A percentile compares a stretch with the other conserved stretches of the same genome.
Conservation (phyloP, 192 early-diverging fungal species). For the Radiomyces spectabilis region DNA sequence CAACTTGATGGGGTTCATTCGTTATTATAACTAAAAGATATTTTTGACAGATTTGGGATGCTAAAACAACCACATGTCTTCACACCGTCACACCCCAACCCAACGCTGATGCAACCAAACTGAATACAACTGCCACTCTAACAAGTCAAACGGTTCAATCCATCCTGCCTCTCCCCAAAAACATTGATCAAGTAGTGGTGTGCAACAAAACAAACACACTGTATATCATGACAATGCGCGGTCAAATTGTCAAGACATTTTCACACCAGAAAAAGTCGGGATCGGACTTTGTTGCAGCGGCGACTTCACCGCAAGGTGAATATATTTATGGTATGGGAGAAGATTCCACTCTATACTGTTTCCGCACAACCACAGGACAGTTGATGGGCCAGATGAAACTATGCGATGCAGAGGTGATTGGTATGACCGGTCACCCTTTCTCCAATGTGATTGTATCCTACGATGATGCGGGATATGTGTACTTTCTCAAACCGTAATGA, state of each 20-base stretch:
- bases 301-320: slow-evolving; percentile 71
- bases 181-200: slow-evolving; percentile 61
- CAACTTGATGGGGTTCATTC: not conserved
- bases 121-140: slow-evolving; percentile 37
- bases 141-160: slow-evolving; percentile 47
- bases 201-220: slow-evolving; percentile 71
- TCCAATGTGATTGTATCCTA: slow-evolving; percentile 70
- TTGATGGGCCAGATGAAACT: slow-evolving; percentile 39
- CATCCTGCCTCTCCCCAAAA: slow-evolving; percentile 57
- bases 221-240: slow-evolving; percentile 61
- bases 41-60: slow-evolving; percentile 77
- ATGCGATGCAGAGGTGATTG: slow-evolving; percentile 62
- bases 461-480: slow-evolving; percentile 58
- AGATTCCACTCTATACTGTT: slow-evolving; percentile 59
- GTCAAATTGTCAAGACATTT: slow-evolving; percentile 46
- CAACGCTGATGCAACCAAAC: slow-evolving; percentile 8
- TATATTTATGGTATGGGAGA: slow-evolving; percentile 75
- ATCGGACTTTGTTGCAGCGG: slow-evolving; percentile 46
- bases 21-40: no score
- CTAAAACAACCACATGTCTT: slow-evolving; percentile 60
- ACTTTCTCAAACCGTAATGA: slow-evolving; percentile 50
- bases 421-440: slow-evolving; percentile 75
- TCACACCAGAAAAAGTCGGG: slow-evolving; percentile 40
- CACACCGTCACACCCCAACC: slow-evolving; percentile 54
- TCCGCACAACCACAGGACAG: slow-evolving; percentile 54